A percentile compares a stretch with the other conserved stretches of the same genome.
Conservation (phyloP, 345 rosid species). For the Garcia nutans region DNA sequence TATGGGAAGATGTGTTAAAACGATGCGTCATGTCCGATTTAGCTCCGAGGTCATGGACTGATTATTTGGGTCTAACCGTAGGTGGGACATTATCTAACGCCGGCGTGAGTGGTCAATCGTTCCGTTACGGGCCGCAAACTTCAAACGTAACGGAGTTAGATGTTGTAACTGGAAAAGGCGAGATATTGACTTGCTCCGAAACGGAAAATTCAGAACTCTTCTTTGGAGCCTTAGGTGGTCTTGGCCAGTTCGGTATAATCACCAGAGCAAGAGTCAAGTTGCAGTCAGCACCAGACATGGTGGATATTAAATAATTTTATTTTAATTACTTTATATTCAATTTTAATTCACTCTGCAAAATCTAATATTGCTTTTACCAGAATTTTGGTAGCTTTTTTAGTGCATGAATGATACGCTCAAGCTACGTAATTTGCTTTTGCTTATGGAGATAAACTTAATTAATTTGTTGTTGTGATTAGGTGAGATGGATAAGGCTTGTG, state of each 20-base stretch:
- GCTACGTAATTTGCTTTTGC: conserved; percentile 22
- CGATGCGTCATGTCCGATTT: conserved; percentile 60
- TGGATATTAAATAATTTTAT: conserved; percentile 19
- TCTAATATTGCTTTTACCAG: neutral
- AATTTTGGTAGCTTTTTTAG: neutral
- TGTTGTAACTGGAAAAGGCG: conserved; percentile 82
- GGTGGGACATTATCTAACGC: conserved; percentile 97
- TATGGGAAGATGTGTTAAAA: conserved; percentile 83
- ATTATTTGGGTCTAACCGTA: conserved; percentile 76
- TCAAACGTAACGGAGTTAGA: conserved; percentile 86
- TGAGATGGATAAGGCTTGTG: conserved; percentile 88
- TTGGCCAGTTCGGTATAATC: conserved; percentile 91
- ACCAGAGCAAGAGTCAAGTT: conserved; percentile 74
- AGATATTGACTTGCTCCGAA: conserved; percentile 55
- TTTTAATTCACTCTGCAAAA: neutral
- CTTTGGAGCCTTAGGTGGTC: conserved; percentile 76
- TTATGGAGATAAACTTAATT: neutral
- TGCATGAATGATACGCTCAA: conserved; percentile 33
- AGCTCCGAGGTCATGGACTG: conserved; percentile 95
- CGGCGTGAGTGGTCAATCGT: conserved; percentile 92
- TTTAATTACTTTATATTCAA: neutral
- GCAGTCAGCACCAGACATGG: conserved; percentile 82
- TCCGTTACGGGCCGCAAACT: conserved; percentile 87
- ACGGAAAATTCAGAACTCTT: conserved; percentile 59
- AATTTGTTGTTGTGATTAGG: conserved; percentile 43